Conservation (phyloP, 139 green algal species). For the Coccomyxa sp. region DNA sequence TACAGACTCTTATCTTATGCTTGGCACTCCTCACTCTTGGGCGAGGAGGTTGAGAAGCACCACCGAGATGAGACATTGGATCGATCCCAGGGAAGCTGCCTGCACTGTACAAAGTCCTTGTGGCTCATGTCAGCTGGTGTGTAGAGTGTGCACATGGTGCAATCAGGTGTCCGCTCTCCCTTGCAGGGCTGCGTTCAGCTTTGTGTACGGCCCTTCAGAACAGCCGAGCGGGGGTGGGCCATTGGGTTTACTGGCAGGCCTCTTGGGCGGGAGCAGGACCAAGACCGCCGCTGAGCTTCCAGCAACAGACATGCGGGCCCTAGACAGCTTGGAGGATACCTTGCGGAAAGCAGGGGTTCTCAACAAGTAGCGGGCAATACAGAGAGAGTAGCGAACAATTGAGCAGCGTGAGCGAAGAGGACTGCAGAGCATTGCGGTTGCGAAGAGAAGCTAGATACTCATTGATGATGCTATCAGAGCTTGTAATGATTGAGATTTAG, state of each 20-base stretch:
- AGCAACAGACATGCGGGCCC: constrained; percentile 36
- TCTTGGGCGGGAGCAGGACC: neutral
- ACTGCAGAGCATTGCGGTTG: no score
- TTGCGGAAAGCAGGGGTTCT: constrained; percentile 33
- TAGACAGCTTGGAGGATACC: constrained; percentile 28
- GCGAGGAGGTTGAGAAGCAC: no score
- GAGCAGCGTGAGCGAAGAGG: no score
- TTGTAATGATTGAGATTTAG: no score
- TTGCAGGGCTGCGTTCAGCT: constrained; percentile 38
- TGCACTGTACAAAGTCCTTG: neutral
- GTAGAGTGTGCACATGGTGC: neutral
- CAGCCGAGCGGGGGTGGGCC: neutral
- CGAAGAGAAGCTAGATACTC: no score
- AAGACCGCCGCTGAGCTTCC: constrained; percentile 12
- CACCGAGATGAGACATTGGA: no score
- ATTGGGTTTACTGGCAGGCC: constrained; percentile 10
- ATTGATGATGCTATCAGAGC: no score
- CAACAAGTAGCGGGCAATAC: constrained; percentile 19
- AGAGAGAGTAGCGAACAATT: no score
- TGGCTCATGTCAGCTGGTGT: neutral
- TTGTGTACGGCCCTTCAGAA: constrained; percentile 19
- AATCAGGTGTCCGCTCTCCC: no score
- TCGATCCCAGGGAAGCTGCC: no score
- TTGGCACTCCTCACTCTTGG: no score
- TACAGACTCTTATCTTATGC: no score